These are phyloP conservation scores for Lactifluus subvellereus DNA, from an alignment of 768 basidiomycete species.

Conservation along the genomic window DNA sequence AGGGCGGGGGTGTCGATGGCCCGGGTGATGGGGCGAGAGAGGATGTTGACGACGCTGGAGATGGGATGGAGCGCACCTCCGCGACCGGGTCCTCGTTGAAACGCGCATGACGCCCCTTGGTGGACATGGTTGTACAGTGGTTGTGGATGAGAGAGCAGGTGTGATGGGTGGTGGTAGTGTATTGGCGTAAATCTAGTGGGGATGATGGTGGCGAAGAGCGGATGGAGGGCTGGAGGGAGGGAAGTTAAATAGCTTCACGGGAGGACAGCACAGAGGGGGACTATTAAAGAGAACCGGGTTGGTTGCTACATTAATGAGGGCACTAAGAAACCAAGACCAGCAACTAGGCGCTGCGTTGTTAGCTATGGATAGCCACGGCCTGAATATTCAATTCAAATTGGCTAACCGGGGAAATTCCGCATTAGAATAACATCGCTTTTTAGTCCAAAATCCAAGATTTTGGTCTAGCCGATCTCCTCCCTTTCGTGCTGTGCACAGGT, in stretches of 20 bases:
- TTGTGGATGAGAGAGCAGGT: background rate
- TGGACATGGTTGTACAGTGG: background rate
- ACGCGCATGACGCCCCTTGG: constrained; percentile 6
- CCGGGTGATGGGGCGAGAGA: constrained; percentile 10
- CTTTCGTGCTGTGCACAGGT: background rate
- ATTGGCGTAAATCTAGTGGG: background rate
- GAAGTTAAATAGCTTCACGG: constrained; percentile 13
- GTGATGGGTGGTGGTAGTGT: background rate
- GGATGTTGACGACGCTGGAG: constrained; percentile 8
- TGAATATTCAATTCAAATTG: background rate
- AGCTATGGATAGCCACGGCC: background rate
- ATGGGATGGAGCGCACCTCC: constrained; percentile 11
- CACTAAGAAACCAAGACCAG: background rate
- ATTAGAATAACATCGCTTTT: background rate
- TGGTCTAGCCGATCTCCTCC: background rate
- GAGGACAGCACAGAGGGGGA: background rate
- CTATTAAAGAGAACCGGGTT: background rate
- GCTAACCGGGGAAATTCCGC: background rate
- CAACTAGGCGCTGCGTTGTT: background rate
- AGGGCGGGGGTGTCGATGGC: constrained; percentile 14
- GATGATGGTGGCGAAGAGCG: background rate
- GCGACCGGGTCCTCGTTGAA: constrained; percentile 17
- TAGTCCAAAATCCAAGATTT: background rate
- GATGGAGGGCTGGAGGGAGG: background rate
- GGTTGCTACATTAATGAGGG: constrained; percentile 2